Evolutionary conservation across 352 stramenopile genomes (phyloP).

Genomic region (Aphanomyces invadans): DNA sequence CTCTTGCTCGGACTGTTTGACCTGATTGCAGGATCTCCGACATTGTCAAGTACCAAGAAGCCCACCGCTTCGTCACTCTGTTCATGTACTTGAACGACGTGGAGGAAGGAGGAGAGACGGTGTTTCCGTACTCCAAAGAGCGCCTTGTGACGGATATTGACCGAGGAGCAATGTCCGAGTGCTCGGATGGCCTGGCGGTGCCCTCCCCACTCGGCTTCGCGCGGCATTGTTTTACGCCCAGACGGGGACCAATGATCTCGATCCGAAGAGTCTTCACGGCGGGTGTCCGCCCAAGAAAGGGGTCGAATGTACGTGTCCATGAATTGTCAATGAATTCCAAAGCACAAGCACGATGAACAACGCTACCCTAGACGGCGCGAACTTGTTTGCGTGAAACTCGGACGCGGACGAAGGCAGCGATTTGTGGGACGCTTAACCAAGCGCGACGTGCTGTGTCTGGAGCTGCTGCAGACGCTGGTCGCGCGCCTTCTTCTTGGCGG

Average conservation of each 20-base stretch:
- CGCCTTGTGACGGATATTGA: constrained; percentile 66
- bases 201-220: constrained; percentile 55
- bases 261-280: constrained; percentile 74
- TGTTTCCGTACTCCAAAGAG: constrained; percentile 90
- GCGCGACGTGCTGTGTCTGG: not conserved
- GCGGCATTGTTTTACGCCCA: constrained; percentile 81
- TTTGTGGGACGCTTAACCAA: constrained; percentile 17
- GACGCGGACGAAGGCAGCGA: constrained; percentile 71
- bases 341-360: no score
- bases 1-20: not conserved
- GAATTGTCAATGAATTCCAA: no score
- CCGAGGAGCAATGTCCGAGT: constrained; percentile 71
- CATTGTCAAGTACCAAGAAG: constrained; percentile 47
- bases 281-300: constrained; percentile 74
- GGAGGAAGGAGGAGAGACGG: constrained; percentile 93
- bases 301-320: constrained; percentile 42
- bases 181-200: constrained; percentile 64
- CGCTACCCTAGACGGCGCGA: constrained; percentile 45
- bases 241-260: constrained; percentile 55
- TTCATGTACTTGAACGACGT: constrained; percentile 97
- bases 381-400: constrained; percentile 83
- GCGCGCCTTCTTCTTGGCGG: constrained; percentile 37
- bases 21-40: not conserved
- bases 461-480: not conserved
- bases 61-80: constrained; percentile 94